These are phyloP conservation scores for Pichia phayaonensis DNA, from an alignment of 805 yeast genomes.

Conservation along the genomic window DNA sequence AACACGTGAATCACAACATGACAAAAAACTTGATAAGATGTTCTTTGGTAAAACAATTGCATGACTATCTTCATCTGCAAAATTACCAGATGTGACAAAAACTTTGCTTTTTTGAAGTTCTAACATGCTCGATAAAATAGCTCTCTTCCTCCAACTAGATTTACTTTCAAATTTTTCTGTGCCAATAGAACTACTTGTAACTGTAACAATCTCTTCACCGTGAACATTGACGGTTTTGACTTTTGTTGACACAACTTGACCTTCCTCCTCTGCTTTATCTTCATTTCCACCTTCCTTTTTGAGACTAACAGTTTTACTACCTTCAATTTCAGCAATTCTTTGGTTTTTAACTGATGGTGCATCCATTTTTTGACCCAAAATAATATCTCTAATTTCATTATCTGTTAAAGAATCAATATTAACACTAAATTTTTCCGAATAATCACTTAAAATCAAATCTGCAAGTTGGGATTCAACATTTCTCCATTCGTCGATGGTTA, in stretches of 20 bases:
- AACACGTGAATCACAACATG: constrained; percentile 69
- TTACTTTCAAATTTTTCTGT: constrained; percentile 75
- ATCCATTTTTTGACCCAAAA: constrained; percentile 86
- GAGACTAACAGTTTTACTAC: constrained; percentile 33
- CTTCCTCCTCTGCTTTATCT: constrained; percentile 20
- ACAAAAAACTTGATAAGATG: constrained; percentile 66
- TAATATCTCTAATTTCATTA: constrained; percentile 87
- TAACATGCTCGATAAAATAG: constrained; percentile 68
- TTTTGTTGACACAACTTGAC: constrained; percentile 67
- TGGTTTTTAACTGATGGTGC: constrained; percentile 88
- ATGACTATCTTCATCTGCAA: constrained; percentile 40
- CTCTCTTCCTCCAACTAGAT: constrained; percentile 86
- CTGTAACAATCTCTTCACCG: constrained; percentile 93
- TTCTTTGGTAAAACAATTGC: constrained; percentile 83
- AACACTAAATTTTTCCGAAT: constrained; percentile 77
- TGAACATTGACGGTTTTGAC: constrained; percentile 84
- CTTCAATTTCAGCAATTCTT: constrained; percentile 69
- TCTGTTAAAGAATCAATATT: constrained; percentile 84
- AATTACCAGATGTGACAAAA: constrained; percentile 61
- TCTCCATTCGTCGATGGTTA: constrained; percentile 85
- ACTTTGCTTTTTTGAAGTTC: constrained; percentile 69
- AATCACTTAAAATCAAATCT: constrained; percentile 79
- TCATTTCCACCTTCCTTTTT: constrained; percentile 19
- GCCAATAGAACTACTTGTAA: constrained; percentile 84
- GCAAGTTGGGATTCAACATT: constrained; percentile 81